Conservation (phyloP, 345 rosid genomes). For the Eucalyptus curtisii region DNA sequence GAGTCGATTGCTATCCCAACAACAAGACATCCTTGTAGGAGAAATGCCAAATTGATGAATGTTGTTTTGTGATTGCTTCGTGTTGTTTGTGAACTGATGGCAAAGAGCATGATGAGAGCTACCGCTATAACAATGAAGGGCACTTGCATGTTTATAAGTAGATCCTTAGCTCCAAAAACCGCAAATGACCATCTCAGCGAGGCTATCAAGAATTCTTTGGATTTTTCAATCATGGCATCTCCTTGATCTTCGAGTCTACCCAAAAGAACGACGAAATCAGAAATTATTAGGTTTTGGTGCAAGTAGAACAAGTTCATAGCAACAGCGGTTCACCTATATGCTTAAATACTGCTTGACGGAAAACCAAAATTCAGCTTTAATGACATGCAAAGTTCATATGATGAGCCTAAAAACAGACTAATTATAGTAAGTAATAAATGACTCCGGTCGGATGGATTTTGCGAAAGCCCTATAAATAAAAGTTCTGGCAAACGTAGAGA, state of each 20-base stretch:
- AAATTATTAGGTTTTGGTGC: neutral
- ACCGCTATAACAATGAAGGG: neutral
- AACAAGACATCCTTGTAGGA: neutral
- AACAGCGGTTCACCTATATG: neutral
- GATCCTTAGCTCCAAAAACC: fast-evolving
- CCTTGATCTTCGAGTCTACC: neutral
- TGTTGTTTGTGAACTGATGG: neutral
- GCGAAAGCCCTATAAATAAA: neutral
- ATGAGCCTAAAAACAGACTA: neutral
- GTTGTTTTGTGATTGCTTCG: neutral
- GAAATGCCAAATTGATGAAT: neutral
- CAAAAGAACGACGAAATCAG: neutral
- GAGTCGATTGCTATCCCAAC: fast-evolving
- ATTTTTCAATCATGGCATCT: neutral
- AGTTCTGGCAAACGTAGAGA: neutral
- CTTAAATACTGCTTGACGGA: neutral
- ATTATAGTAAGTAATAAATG: neutral
- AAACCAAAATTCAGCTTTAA: too few relatives aligned
- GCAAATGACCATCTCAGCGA: neutral
- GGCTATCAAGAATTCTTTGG: neutral
- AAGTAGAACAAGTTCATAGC: neutral
- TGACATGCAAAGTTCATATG: neutral
- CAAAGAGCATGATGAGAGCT: neutral
- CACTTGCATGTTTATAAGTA: neutral
- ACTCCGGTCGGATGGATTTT: neutral